Evolutionary conservation across 345 rosid genomes (phyloP).

Genomic region (Gossypium longicalyx): DNA sequence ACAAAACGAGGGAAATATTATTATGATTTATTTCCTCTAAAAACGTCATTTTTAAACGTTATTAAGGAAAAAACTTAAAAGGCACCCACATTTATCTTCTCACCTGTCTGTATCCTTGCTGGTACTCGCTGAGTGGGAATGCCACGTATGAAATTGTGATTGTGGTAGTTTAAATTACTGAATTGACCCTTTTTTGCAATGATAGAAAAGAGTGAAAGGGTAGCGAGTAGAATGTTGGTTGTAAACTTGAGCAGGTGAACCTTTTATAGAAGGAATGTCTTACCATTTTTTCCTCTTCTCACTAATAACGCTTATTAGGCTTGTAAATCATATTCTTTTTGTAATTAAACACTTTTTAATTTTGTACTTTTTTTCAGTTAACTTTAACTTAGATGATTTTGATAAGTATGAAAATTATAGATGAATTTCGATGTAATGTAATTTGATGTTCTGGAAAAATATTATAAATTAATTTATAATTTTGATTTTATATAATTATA

Average conservation of each 20-base stretch:
- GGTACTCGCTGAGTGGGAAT: neutral
- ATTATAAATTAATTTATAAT: too few species aligned
- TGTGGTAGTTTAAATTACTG: neutral
- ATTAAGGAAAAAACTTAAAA: neutral
- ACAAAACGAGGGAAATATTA: conserved; percentile 15
- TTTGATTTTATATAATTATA: too few species aligned
- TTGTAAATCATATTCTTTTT: neutral
- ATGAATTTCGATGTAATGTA: neutral
- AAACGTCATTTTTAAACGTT: neutral
- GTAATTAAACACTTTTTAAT: too few species aligned
- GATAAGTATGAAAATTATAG: neutral
- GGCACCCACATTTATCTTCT: neutral
- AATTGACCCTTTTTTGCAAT: neutral
- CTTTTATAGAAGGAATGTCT: neutral
- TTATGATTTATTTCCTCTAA: neutral
- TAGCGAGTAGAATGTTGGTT: neutral
- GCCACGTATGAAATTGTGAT: neutral
- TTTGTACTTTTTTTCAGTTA: too few species aligned
- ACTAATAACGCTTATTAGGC: neutral
- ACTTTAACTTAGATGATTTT: neutral
- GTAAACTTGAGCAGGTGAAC: neutral
- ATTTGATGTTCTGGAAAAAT: neutral
- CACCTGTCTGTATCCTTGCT: neutral
- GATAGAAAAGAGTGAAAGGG: neutral
- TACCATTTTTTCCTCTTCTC: neutral